Percentiles rank a stretch among this genome's conserved stretches.
Conservation (phyloP, 2,329 filamentous ascomycete species). For the Paecilomyces fulvus region DNA sequence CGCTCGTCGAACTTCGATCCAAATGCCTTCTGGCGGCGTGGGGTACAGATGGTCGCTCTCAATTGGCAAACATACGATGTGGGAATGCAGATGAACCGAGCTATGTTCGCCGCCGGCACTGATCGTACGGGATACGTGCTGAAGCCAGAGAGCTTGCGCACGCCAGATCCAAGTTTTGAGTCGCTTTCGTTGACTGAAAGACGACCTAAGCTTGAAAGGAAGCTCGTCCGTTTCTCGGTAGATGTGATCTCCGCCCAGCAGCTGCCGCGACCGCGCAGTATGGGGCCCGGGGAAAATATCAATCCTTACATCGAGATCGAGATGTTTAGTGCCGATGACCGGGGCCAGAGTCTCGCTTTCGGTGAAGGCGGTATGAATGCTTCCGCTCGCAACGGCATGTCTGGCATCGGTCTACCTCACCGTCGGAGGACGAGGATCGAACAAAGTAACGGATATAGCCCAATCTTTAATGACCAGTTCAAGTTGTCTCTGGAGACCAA, state of each 20-base stretch:
- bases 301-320: constrained; percentile 95
- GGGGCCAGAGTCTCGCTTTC: constrained; percentile 62
- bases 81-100: constrained; percentile 91
- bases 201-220: constrained; percentile 61
- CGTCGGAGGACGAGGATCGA: constrained; percentile 73
- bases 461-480: constrained; percentile 72
- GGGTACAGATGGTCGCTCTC: constrained; percentile 93
- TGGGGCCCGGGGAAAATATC: constrained; percentile 65
- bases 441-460: constrained; percentile 87
- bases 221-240: constrained; percentile 75
- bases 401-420: constrained; percentile 62
- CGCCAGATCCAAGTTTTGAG: constrained; percentile 14
- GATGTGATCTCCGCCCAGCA: constrained; percentile 91
- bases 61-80: constrained; percentile 99
- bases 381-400: constrained; percentile 55
- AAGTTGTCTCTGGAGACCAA: constrained; percentile 83
- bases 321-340: constrained; percentile 89
- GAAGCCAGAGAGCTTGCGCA: constrained; percentile 76
- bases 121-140: constrained; percentile 88
- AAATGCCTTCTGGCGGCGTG: constrained; percentile 84
- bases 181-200: constrained; percentile 17
- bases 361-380: constrained; percentile 59
- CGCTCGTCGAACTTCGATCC: constrained; percentile 93
- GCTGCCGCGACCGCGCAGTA: constrained; percentile 70
- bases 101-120: constrained; percentile 87